phyloP scores from a whole-genome alignment of 164 flowering plant genomes.

The Euptelea pleiosperma region DNA sequence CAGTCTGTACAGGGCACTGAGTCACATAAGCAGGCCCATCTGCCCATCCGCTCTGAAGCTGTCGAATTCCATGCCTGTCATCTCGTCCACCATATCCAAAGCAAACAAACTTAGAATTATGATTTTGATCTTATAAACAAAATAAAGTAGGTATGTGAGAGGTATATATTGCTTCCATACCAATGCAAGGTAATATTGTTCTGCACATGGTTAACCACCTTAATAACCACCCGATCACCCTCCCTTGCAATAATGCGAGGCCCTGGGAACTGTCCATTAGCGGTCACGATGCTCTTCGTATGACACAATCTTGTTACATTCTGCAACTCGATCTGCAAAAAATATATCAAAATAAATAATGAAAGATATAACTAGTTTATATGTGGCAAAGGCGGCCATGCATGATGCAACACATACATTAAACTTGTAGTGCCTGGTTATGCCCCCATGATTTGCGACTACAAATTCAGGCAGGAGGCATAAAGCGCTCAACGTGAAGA shows the following conservation, averaged over 20 bases:
- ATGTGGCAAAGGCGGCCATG: too few relatives aligned
- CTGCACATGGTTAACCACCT: constrained; percentile 60
- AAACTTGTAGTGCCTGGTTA: constrained; percentile 42
- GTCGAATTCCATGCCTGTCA: constrained; percentile 72
- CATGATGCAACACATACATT: constrained; percentile 23
- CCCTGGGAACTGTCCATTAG: constrained; percentile 66
- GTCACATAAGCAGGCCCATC: constrained; percentile 68
- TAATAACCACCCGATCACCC: constrained; percentile 56
- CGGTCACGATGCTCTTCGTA: constrained; percentile 57
- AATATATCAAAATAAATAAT: not conserved
- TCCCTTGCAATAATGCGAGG: constrained; percentile 61
- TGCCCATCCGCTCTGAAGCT: constrained; percentile 55
- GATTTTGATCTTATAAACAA: too few relatives aligned
- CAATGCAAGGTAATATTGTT: constrained; percentile 56
- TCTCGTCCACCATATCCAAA: not conserved
- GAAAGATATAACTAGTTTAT: not conserved
- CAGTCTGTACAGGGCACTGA: constrained; percentile 68
- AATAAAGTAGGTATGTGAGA: too few relatives aligned
- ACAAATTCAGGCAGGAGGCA: constrained; percentile 21
- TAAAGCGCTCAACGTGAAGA: constrained; percentile 11
- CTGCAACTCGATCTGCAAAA: constrained; percentile 46
- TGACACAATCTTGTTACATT: constrained; percentile 63
- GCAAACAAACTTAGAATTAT: too few relatives aligned
- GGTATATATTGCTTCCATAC: constrained; percentile 20
- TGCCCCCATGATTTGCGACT: constrained; percentile 19